Base-by-base conservation (phyloP, 139 green algal genomes). In the Cymbomonas tetramitiformis region DNA sequence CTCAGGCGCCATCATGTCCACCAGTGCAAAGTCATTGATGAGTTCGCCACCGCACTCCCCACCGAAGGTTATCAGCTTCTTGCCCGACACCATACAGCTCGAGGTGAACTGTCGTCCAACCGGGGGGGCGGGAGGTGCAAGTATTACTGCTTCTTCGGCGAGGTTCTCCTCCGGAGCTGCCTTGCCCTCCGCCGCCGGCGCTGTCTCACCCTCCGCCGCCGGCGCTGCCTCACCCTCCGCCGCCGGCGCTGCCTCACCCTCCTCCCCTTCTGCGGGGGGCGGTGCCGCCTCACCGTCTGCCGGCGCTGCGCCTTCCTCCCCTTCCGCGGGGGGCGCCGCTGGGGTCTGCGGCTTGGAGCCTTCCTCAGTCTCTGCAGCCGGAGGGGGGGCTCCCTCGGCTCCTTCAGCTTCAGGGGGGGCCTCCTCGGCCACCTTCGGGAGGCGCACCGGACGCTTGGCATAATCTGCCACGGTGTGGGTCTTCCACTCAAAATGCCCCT, bases 31-130 rank as follows among this genome's bases (percentile, higher is more conserved):
- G 48, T 77, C 71, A 1, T 69, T 39, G 6, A 81, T 24, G 18
- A 78, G 38, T 39, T 75, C 71, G 3, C 74, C 74, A 18, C 71
- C 62, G 36, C 66, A 62, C 38, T 84, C 81, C 19, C 81, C 81
- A 21, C 67, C 66, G 31, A 86, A 63, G 21, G 85, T 34, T 46
- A 83, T 65, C 36, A 86, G 51, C 36, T 79, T 63, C 30, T 58
- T 61, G 25, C 78, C 68, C 6, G 21, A 31, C 4, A 58, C 7
- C 9, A 12, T 9, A 12, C 15, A 12, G 21, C 21, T 4, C 15
- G 36, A 12, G 12, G 36, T 15, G 36, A 43, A 43, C 12, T 15
- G 15, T 43, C 36, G 36, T 15, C 15, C 36, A 12, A 21, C 15
- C 36, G 36, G 36, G 36, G 36, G 36, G 12, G 12, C 36, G 15